Percentiles rank a stretch among this genome's conserved stretches.
These are phyloP conservation scores for Colletotrichum sp. DNA, from an alignment of 2,329 filamentous ascomycete species.

Conservation along the genomic window DNA sequence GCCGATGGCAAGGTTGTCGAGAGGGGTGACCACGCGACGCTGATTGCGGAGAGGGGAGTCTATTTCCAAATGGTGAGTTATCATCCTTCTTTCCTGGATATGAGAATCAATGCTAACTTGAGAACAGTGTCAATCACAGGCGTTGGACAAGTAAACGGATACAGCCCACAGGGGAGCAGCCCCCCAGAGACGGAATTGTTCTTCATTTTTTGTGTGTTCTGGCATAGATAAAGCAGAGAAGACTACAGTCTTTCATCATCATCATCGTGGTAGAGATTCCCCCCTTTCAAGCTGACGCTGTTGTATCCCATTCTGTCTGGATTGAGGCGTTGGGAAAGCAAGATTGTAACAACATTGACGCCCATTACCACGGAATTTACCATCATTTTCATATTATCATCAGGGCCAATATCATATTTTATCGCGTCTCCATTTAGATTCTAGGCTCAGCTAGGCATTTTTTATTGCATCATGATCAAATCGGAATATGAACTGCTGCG, in stretches of 20 bases:
- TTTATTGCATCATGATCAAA: not conserved
- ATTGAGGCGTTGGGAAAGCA: not conserved
- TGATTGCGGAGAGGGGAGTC: slow-evolving; percentile 11
- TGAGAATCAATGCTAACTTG: not conserved
- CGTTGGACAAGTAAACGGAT: slow-evolving; percentile 12
- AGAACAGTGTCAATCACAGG: slow-evolving; percentile 18
- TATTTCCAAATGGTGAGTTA: slow-evolving; percentile 18
- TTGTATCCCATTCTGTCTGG: not conserved
- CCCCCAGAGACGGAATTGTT: not conserved
- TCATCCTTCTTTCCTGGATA: too few relatives aligned
- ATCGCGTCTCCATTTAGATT: not conserved
- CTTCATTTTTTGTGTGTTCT: not conserved
- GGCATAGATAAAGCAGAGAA: not conserved
- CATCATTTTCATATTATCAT: not conserved
- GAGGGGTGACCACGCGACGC: slow-evolving; percentile 8
- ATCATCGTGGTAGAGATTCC: not conserved
- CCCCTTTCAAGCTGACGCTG: not conserved
- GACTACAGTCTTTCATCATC: not conserved
- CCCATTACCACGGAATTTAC: not conserved
- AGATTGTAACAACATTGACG: not conserved
- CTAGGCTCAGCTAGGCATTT: not conserved
- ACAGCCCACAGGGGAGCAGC: not conserved
- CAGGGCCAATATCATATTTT: not conserved
- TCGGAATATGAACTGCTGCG: fast-evolving
- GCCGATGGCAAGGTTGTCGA: slow-evolving; percentile 46